Evolutionary conservation across 345 rosid genomes (phyloP).

Genomic region (Aurinia saxatilis): DNA sequence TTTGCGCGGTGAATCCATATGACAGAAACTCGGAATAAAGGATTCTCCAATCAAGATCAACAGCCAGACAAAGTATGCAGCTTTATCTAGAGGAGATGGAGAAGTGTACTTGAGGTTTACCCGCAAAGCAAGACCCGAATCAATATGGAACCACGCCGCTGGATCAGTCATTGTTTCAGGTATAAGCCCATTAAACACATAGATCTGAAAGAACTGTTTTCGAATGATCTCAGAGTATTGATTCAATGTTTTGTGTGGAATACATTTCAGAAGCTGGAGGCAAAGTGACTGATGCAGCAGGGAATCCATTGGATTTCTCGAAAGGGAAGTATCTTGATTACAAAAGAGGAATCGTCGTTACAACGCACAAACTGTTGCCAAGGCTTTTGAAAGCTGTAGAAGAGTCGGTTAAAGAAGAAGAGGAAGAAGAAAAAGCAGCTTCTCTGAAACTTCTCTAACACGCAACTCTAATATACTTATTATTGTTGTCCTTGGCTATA

Average conservation of each 20-base stretch:
- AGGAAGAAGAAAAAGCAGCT: conserved; percentile 18
- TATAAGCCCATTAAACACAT: conserved; percentile 3
- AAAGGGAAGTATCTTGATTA: conserved; percentile 64
- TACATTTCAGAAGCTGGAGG: conserved; percentile 77
- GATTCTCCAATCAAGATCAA: conserved; percentile 87
- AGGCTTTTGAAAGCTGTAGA: conserved; percentile 61
- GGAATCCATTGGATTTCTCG: conserved; percentile 74
- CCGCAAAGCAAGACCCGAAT: conserved; percentile 74
- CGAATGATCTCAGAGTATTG: background rate
- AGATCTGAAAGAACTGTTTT: background rate
- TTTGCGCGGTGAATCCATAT: background rate
- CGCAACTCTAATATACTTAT: conserved; percentile 20
- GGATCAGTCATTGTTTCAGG: conserved; percentile 89
- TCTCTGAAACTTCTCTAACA: conserved; percentile 27
- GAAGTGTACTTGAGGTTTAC: conserved; percentile 85
- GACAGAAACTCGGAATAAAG: conserved; percentile 82
- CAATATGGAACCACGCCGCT: conserved; percentile 98
- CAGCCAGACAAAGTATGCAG: conserved; percentile 94
- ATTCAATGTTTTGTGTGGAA: background rate
- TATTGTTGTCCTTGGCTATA: conserved; percentile 6
- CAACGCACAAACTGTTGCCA: conserved; percentile 81
- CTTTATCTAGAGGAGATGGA: conserved; percentile 92
- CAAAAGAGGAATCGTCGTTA: conserved; percentile 67
- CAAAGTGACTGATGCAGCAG: conserved; percentile 59
- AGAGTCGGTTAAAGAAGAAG: conserved; percentile 45